These are phyloP conservation scores for Fusarium penzigii DNA, from an alignment of 2,329 filamentous ascomycete species.

Conservation along the genomic window DNA sequence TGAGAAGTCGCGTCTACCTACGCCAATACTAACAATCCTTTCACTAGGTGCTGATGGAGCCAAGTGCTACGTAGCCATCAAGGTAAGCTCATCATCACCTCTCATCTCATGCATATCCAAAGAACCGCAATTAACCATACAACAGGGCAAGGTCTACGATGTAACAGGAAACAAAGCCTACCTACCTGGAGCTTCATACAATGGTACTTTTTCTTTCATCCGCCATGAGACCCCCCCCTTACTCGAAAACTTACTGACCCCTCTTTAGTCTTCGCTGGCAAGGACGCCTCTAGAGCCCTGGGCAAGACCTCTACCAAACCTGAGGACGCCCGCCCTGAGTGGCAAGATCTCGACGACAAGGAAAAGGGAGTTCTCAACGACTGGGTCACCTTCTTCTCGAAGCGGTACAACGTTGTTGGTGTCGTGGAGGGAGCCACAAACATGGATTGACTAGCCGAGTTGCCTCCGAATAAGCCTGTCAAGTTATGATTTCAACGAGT, in stretches of 20 bases:
- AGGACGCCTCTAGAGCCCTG: conserved; percentile 91
- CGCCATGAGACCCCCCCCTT: not conserved
- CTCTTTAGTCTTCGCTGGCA: conserved; percentile 82
- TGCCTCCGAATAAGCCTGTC: conserved; percentile 17
- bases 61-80: conserved; percentile 70
- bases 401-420: conserved; percentile 91
- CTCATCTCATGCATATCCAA: not conserved
- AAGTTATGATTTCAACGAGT: conserved; percentile 22
- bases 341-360: conserved; percentile 80
- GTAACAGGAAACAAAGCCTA: conserved; percentile 90
- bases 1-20: not conserved
- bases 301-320: conserved; percentile 82
- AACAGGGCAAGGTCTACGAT: conserved; percentile 87
- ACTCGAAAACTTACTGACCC: conserved; percentile 8
- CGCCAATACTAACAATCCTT: conserved; percentile 17
- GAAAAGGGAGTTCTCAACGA: conserved; percentile 84
- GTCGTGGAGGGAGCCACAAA: conserved; percentile 63
- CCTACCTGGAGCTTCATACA: conserved; percentile 77
- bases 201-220: conserved; percentile 59
- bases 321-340: conserved; percentile 81
- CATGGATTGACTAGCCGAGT: conserved; percentile 40
- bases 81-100: conserved; percentile 44
- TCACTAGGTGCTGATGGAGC: conserved; percentile 62
- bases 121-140: conserved; percentile 9
- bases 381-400: conserved; percentile 96